Base-by-base conservation (phyloP, 768 basidiomycete genomes). In the Termitomyces sp. region DNA sequence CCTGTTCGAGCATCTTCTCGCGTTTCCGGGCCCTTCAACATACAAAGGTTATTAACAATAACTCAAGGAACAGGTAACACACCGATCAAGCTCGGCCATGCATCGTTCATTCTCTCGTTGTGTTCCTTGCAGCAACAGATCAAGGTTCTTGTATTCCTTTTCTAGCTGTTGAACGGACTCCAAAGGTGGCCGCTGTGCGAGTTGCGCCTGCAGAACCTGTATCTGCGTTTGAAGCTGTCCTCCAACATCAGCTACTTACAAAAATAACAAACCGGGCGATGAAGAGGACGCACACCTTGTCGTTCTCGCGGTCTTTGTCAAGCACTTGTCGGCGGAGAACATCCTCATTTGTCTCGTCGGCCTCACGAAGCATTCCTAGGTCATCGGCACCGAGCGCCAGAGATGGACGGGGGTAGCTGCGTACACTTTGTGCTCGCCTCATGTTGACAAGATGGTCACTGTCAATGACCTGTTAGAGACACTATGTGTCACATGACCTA, bases 61-160 rank as follows among this genome's bases (percentile, higher is more conserved):
- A 3, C 27, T 42, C 24, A 2, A 27, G 11, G 22, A 39, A 22
- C 2, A n/a, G 50, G 13, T 24, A n/a, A 73, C 76, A 52, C 58
- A 86, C 88, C 86, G 78, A 57, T 93, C 91, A 3, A 91, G 76
- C 59, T 92, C 89, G 0, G 82, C 78, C 91, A 93, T 93, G 61
- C 86, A 88, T 51, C 87, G 78, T 64, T 93, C 91, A 65, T 94
- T 94, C 74, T 94, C 92, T 52, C 90, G 76, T 62, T 92, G 90
- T 0, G 91, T 93, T 0, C 91, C 91, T 59, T 89, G 83, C 0
- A 92, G 72, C 3, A 93, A 75, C 18, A 93, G 75, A 41, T 92
- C 91, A 1, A 92, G 74, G 58, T 89, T 87, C 64, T 84, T 84
- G 65, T 86, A 85, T 63, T 93, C 91, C 66, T 83, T 86, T 69